These are phyloP conservation scores for Cyberlindnera maritima DNA, from an alignment of 805 yeast genomes.

Conservation along the genomic window DNA sequence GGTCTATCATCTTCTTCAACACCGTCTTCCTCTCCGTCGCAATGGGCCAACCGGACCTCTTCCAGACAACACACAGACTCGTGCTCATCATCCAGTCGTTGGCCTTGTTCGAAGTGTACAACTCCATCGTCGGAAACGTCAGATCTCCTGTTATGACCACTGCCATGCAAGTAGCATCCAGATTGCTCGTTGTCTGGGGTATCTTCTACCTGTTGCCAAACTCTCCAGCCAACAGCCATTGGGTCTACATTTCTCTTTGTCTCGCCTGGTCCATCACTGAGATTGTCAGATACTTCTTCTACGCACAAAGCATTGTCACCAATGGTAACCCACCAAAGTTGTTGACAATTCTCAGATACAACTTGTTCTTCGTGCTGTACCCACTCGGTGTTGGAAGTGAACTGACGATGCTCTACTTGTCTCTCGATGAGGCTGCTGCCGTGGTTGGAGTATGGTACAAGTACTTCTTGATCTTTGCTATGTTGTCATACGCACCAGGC, in stretches of 20 bases:
- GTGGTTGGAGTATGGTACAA: slow-evolving; percentile 51
- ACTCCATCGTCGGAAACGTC: slow-evolving; percentile 76
- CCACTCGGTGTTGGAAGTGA: slow-evolving; percentile 94
- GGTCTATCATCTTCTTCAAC: slow-evolving; percentile 50
- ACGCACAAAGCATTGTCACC: slow-evolving; percentile 61
- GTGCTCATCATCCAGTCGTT: slow-evolving; percentile 70
- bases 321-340: slow-evolving; percentile 51
- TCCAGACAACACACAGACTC: slow-evolving; percentile 53
- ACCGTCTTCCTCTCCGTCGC: slow-evolving; percentile 38
- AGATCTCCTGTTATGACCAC: slow-evolving; percentile 85
- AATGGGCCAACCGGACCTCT: slow-evolving; percentile 65
- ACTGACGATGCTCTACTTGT: slow-evolving; percentile 60
- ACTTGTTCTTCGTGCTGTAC: slow-evolving; percentile 75
- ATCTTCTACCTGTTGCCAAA: slow-evolving; percentile 73
- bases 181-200: slow-evolving; percentile 81
- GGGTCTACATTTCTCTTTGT: slow-evolving; percentile 65
- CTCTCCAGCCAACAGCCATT: slow-evolving; percentile 56
- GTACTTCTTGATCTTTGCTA: slow-evolving; percentile 50
- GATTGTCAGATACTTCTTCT: slow-evolving; percentile 82
- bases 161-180: slow-evolving; percentile 80
- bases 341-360: slow-evolving; percentile 76
- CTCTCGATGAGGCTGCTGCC: slow-evolving; percentile 65
- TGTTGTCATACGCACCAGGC: slow-evolving; percentile 81
- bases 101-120: slow-evolving; percentile 79
- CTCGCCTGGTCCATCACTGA: slow-evolving; percentile 96